Evolutionary conservation across 23 red algal species (phyloP), one percentile per base, ranked within the genome.

Genomic region (Gracilaria caudata): DNA sequence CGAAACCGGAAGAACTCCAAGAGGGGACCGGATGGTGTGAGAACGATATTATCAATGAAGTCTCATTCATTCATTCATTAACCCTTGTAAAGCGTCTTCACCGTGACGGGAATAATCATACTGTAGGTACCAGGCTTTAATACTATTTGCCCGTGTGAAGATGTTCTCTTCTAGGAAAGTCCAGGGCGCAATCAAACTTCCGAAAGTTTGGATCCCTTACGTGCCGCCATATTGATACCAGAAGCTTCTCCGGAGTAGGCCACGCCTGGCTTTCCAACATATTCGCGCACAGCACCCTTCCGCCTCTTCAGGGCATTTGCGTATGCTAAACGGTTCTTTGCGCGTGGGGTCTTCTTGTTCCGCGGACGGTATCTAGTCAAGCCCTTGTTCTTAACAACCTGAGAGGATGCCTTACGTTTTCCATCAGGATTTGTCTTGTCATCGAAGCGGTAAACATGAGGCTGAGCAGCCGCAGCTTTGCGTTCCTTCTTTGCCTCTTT

Each of bases 341-440:
- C 65, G 32, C 87, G 76, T 38, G 87, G 87, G 10, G 87, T 91
- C 51, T 91, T 91, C 78, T 82, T 91, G 17, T 91, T 76, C 46
- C 71, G 45, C 10, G 87, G 77, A 26, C 87, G 39, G 61, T 91
- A 91, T 43, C 87, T 65, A 11, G 87, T 91, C 45, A 91, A 61
- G n/a, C 87, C 87, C 33, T 76, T 54, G 71, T 91, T 91, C 64
- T 80, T 81, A 8, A 91, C 87, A 58, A 91, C 58, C 47, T 91
- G 39, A 21, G 87, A 82, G 24, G 77, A 74, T 25, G 87, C 87
- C 51, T 75, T 68, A 1, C 87, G 74, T 58, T 63, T 68, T 46
- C 46, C 75, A 38, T 81, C 87, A 25, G 61, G 64, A 47, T 66
- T 77, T 58, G 78, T 70, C 32, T 74, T 71, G 64, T 91, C 87